Evolutionary conservation across 345 rosid species (phyloP).

Genomic region (Viola odorata): DNA sequence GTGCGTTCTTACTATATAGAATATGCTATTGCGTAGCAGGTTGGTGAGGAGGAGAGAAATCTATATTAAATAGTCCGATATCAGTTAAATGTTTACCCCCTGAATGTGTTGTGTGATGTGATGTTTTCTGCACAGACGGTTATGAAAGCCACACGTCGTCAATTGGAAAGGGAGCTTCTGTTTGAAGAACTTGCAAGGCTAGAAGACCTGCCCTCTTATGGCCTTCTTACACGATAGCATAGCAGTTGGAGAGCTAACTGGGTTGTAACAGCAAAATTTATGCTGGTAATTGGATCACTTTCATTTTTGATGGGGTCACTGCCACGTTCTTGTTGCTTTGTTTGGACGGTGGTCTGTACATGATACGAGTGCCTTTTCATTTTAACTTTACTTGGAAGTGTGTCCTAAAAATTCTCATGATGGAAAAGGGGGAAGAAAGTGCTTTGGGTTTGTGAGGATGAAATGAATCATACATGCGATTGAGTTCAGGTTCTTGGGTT

Average conservation of each 20-base stretch:
- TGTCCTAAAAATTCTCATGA: background rate
- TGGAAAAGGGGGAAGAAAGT: background rate
- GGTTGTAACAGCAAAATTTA: slow-evolving; percentile 4
- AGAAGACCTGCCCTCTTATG: slow-evolving; percentile 79
- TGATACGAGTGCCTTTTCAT: slow-evolving; percentile 1
- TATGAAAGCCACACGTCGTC: slow-evolving; percentile 56
- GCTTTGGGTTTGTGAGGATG: slow-evolving; percentile 1
- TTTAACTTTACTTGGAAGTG: background rate
- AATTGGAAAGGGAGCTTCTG: slow-evolving; percentile 82
- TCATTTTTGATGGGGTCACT: slow-evolving; percentile 5
- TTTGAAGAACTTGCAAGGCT: slow-evolving; percentile 54
- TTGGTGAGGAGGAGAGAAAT: no score
- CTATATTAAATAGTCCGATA: no score
- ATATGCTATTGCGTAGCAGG: no score
- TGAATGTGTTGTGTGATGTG: no score
- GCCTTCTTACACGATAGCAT: slow-evolving; percentile 42
- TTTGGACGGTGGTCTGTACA: slow-evolving; percentile 3
- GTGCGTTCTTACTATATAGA: no score
- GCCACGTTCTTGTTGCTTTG: slow-evolving; percentile 1
- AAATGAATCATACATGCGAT: background rate
- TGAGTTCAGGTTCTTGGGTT: background rate
- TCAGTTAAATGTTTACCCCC: no score
- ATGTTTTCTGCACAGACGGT: slow-evolving; percentile 21
- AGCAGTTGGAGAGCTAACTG: slow-evolving; percentile 1
- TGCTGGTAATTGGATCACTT: slow-evolving; percentile 3